Conservation (phyloP, 2,329 filamentous ascomycete species). For the Colletotrichum orchidophilum region DNA sequence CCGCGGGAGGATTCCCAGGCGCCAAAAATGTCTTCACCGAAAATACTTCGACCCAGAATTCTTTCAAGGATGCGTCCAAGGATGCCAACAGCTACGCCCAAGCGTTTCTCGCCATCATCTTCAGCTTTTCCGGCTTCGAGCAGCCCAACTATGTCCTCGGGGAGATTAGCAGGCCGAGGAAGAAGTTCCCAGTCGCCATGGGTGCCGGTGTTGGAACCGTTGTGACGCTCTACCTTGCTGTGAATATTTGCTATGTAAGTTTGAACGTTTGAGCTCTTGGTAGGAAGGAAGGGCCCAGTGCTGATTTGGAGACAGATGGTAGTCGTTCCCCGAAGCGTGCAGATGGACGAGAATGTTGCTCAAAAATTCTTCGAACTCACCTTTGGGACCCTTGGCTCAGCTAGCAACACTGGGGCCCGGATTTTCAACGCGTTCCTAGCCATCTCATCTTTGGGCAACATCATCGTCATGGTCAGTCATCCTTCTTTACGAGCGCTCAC, state of each 20-base stretch:
- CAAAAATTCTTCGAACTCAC: constrained; percentile 47
- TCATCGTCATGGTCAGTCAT: constrained; percentile 55
- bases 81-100: constrained; percentile 46
- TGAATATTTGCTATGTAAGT: constrained; percentile 49
- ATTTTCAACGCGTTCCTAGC: constrained; percentile 61
- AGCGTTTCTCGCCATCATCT: constrained; percentile 56
- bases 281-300: constrained; percentile 33
- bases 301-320: constrained; percentile 52
- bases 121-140: constrained; percentile 47
- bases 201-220: constrained; percentile 42
- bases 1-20: constrained; percentile 38
- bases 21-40: constrained; percentile 38
- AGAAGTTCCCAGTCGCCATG: constrained; percentile 45
- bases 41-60: constrained; percentile 39
- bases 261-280: constrained; percentile 39
- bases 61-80: constrained; percentile 37
- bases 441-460: constrained; percentile 64
- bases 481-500: too few species aligned
- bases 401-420: constrained; percentile 40
- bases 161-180: constrained; percentile 43
- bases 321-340: constrained; percentile 41
- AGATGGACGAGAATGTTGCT: constrained; percentile 40
- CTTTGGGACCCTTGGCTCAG: constrained; percentile 39
- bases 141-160: constrained; percentile 50
- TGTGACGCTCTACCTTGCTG: constrained; percentile 45